These are phyloP conservation scores for Microascus cirrosus DNA, from an alignment of 2,329 filamentous ascomycete species.

Conservation along the genomic window DNA sequence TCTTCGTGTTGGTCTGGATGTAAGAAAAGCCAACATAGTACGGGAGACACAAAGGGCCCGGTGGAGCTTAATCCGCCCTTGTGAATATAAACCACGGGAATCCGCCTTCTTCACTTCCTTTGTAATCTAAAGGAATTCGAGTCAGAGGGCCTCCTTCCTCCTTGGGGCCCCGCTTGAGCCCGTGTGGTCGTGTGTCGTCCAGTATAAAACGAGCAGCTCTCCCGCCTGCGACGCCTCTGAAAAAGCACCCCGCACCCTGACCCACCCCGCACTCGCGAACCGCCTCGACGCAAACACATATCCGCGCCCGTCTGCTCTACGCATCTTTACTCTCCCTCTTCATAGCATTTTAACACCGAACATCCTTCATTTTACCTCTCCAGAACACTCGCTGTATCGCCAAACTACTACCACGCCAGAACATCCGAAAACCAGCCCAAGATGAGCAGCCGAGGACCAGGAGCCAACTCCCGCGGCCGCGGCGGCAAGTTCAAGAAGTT, in stretches of 20 bases:
- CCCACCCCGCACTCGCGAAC: not conserved
- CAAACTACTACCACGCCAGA: not conserved
- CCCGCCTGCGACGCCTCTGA: not conserved
- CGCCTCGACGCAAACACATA: not conserved
- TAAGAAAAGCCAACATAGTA: no score
- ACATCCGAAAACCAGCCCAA: not conserved
- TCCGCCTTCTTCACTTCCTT: no score
- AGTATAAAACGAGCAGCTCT: not conserved
- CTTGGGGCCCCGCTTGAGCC: not conserved
- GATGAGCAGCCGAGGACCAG: not conserved
- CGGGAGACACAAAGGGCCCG: no score
- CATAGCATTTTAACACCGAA: not conserved
- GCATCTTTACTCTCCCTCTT: not conserved
- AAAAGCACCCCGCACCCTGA: not conserved
- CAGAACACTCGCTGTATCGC: not conserved
- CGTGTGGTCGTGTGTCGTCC: not conserved
- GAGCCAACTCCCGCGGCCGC: constrained; percentile 52
- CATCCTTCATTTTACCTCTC: not conserved
- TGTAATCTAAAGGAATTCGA: no score
- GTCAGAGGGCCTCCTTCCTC: no score
- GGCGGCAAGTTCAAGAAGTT: constrained; percentile 93
- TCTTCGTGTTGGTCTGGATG: no score
- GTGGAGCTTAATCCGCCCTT: no score
- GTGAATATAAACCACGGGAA: no score
- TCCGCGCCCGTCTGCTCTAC: not conserved